Base-by-base conservation (phyloP, 2,329 filamentous ascomycete genomes). In the Penicillium thymicola region DNA sequence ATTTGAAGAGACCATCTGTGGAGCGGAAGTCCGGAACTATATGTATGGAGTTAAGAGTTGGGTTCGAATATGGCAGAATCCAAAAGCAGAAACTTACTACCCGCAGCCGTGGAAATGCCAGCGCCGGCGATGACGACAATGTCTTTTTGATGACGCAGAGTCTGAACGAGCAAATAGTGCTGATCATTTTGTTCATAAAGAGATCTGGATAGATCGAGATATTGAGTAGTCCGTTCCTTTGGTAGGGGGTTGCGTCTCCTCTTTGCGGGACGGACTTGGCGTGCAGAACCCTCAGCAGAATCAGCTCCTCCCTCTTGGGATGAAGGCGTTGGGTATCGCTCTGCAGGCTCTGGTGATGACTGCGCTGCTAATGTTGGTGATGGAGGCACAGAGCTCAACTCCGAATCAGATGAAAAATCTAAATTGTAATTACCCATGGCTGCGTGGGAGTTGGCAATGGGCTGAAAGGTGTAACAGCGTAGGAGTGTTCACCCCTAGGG, bases 41-140 rank as follows among this genome's bases (percentile, higher is more conserved):
- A 55, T 18, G n/a, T 57, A 55, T 10, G 36, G 45, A 30, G 58
- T 60, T 51, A 64, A 65, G 51, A 47, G 57, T 55, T 49, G 46
- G 44, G 48, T n/a, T 38, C 46, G 10, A 32, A 49, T 30, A 42
- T 50, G 49, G 53, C 53, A 59, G 48, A 63, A 54, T 59, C 58
- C 49, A 37, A 45, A 48, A 62, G 53, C 58, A 65, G 69, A 59
- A 65, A 85, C 88, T 70, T 82, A 89, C 87, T 95, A 61, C 94
- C 94, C 65, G 94, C 93, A 52, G 93, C 93, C 50, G 97, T 94
- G 38, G 94, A 97, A 67, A 99, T 99, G 60, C 94, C 94, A 62
- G 94, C 94, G 57, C 94, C 94, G 45, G 93, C 94, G 72, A 99
- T 89, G 50, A 97, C 90, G 34, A 99, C 91, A 71, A 99, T 96